A percentile compares a stretch with the other conserved stretches of the same genome.
Conservation (phyloP, 2,329 filamentous ascomycete species). For the Fusarium oxysporum region DNA sequence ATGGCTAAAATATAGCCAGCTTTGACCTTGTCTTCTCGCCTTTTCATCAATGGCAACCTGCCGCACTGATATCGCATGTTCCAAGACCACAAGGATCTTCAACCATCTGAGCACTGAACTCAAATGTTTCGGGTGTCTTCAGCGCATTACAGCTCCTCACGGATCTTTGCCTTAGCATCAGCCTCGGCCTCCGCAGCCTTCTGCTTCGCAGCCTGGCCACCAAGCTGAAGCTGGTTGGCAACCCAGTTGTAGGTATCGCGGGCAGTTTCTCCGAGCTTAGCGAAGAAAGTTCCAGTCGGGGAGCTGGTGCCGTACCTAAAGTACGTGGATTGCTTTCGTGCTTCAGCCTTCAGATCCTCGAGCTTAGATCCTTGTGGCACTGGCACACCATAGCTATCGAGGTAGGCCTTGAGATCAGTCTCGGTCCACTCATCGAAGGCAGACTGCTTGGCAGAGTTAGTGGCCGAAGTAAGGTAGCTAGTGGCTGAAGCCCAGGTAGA, state of each 20-base stretch:
- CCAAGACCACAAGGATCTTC: background rate
- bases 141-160: conserved; percentile 62
- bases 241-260: conserved; percentile 65
- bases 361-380: conserved; percentile 74
- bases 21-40: background rate
- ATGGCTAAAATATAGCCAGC: background rate
- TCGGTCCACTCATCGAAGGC: conserved; percentile 80
- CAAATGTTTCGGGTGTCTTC: background rate
- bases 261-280: conserved; percentile 67
- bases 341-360: conserved; percentile 77
- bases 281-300: conserved; percentile 73
- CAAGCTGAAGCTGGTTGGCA: conserved; percentile 60
- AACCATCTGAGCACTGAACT: background rate
- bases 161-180: conserved; percentile 51
- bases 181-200: conserved; percentile 55
- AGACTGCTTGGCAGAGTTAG: conserved; percentile 71
- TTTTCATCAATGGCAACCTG: background rate
- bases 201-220: conserved; percentile 61
- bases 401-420: conserved; percentile 80
- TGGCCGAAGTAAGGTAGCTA: conserved; percentile 74
- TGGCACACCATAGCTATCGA: conserved; percentile 80
- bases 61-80: background rate
- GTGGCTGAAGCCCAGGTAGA: conserved; percentile 74
- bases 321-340: conserved; percentile 78
- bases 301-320: conserved; percentile 80